A percentile compares a stretch with the other conserved stretches of the same genome.
phyloP scores from a whole-genome alignment of 2,329 filamentous ascomycete genomes.

The Aureobasidium zeae region DNA sequence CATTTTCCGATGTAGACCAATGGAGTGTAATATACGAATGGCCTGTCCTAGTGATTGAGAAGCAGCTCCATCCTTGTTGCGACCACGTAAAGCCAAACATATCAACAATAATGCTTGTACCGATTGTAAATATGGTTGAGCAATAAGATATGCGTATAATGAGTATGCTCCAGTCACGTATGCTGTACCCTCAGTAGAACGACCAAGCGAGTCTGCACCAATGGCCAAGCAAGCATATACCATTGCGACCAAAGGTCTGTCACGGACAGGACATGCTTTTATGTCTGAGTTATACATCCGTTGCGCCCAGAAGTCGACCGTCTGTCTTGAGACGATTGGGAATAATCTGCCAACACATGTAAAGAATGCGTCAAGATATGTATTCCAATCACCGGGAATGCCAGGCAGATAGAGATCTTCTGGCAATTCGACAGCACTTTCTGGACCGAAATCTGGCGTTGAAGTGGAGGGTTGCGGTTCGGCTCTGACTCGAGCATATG shows the following conservation, averaged over 20 bases:
- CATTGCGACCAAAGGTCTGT: neutral
- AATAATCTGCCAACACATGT: neutral
- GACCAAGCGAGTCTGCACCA: neutral
- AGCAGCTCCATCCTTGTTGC: constrained; percentile 9
- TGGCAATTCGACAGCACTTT: neutral
- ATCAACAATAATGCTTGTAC: constrained; percentile 6
- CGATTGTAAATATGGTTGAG: constrained; percentile 1
- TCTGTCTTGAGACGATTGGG: neutral
- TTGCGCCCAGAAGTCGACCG: neutral
- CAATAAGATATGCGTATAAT: constrained; percentile 7
- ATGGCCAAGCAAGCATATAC: constrained; percentile 8
- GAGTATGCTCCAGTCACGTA: constrained; percentile 2
- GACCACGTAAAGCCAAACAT: neutral
- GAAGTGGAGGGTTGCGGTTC: neutral
- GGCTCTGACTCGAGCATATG: constrained; percentile 1
- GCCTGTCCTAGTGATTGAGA: constrained; percentile 10
- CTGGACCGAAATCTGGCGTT: neutral
- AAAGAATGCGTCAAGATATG: neutral
- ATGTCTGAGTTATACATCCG: neutral
- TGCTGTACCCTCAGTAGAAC: neutral
- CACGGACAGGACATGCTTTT: neutral
- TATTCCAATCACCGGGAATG: neutral
- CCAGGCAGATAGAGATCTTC: neutral
- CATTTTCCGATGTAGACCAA: constrained; percentile 2
- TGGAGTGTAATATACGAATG: constrained; percentile 3